A percentile compares a stretch with the other conserved stretches of the same genome.
Evolutionary conservation across 2,329 filamentous ascomycete species (phyloP).

Genomic region (Ophiostoma himal-ulmi): DNA sequence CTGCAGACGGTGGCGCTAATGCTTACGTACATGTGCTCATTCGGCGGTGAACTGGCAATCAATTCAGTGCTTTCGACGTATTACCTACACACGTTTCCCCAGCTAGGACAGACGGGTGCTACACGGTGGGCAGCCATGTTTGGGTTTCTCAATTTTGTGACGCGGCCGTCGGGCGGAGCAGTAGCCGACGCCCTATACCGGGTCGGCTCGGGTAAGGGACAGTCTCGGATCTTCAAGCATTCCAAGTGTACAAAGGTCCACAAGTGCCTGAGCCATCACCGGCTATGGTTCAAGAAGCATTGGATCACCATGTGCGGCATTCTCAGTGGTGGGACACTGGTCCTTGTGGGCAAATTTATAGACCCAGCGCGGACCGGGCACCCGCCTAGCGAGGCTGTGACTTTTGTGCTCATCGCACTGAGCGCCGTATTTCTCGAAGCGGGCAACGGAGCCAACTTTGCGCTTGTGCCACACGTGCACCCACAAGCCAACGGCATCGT

Average conservation of each 20-base stretch:
- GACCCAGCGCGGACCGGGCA: slow-evolving; percentile 33
- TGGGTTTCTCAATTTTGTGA: slow-evolving; percentile 65
- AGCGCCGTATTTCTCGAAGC: slow-evolving; percentile 80
- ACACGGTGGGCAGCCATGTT: slow-evolving; percentile 66
- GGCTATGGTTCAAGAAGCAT: slow-evolving; percentile 43
- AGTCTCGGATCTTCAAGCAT: not conserved
- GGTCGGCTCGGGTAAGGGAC: not conserved
- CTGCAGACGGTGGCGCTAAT: slow-evolving; percentile 52
- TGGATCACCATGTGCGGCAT: slow-evolving; percentile 61
- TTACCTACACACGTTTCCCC: slow-evolving; percentile 55
- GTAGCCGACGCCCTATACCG: slow-evolving; percentile 44
- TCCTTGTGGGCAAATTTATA: slow-evolving; percentile 55
- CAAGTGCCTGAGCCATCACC: slow-evolving; percentile 24
- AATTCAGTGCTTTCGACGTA: slow-evolving; percentile 55
- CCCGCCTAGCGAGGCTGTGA: slow-evolving; percentile 54
- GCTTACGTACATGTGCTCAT: slow-evolving; percentile 56
- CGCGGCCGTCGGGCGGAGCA: slow-evolving; percentile 60
- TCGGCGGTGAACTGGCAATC: slow-evolving; percentile 58
- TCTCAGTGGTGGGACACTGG: slow-evolving; percentile 52
- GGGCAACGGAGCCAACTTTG: slow-evolving; percentile 80
- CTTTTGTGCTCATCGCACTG: slow-evolving; percentile 71
- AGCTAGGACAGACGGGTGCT: slow-evolving; percentile 50
- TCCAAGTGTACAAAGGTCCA: not conserved
- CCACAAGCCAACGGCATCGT: slow-evolving; percentile 73
- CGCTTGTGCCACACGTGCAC: slow-evolving; percentile 80